Evolutionary conservation across 1,284 basidiomycete genomes (phyloP), one percentile per base, ranked within the genome.

Genomic region (Xerocomus amazonicus): DNA sequence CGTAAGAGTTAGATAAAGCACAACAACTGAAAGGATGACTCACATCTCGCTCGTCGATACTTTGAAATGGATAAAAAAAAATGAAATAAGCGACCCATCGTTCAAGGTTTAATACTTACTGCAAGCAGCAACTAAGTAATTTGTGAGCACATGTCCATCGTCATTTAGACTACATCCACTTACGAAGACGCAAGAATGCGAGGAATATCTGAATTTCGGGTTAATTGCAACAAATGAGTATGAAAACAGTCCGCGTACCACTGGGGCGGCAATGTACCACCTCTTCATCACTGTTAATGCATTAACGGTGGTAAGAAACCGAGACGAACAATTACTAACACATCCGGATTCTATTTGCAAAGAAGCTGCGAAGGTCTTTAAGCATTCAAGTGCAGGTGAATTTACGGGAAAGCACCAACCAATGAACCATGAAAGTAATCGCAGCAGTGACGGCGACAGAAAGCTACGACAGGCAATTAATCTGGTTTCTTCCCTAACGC

Each of bases 31-130:
- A 8, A 43, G 9, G 13, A 31, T 2, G 9, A 59, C 64, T 14
- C 44, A 66, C 64, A 66, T 68, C 37, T 66, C 64, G 27, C 60
- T 19, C 0, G 64, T 66, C 6, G 64, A 66, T n/a, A 69, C 64
- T 66, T n/a, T 17, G 29, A 16, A 6, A 28, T 17, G n/a, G 4
- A 31, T 12, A n/a, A 40, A 10, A 2, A 33, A 31, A 41, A 7
- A 17, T 51, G 14, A 52, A 28, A 28, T 44, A 10, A 35, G 5
- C 2, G 2, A 1, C 19, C 4, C 26, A 9, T 19, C 9, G 13
- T 9, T 31, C 3, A 29, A 13, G 4, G 14, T 0, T 14, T n/a
- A 23, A 6, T 16, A 6, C 67, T 52, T 56, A 66, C 64, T 44
- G 28, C 64, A 66, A 34, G 64, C 64, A 38, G 67, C 35, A n/a